Base-by-base conservation (phyloP, 257 asterid genomes). In the Fraxinus excelsior region DNA sequence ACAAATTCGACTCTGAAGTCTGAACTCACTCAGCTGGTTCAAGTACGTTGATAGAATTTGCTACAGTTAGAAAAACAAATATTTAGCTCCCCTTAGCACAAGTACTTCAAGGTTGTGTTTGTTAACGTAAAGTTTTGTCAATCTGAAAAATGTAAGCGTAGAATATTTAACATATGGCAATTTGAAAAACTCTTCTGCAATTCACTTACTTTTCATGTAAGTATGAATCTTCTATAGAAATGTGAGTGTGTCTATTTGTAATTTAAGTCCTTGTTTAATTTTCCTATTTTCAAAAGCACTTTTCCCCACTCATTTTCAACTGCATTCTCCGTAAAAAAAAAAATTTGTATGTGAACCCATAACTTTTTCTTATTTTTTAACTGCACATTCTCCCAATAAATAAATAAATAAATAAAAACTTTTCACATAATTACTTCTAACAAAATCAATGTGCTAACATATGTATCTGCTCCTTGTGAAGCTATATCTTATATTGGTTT, bases 1-100 rank as follows among this genome's bases (percentile, higher is more conserved):
- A 84, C 97, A 60, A 93, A 90, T 85, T 73, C 93, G 79, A 80
- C 87, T 84, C 86, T 96, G 85, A 96, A 93, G 88, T 77, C 88
- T 80, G 99, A 96, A 90, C 84, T 87, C 83, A 80, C 94, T 42
- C 92, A 85, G 74, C 91, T 96, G 74, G 98, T 93, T 85, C 95
- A 90, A 80, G 99, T 96, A 93, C 68, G 89, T 83, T 29, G 73
- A 64, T 82, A 78, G 72, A 66, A 75, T 77, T 83, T 80, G 13
- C 42, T 77, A 65, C 19, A 60, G 75, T 56, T 69, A 18, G 71
- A 77, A 40, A 40, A 28, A 76, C 70, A 64, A 31, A 80, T 10
- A 71, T 72, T 70, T 82, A 67, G 74, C 73, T 56, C 79, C 67
- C 68, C 7, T 23, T 60, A 60, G 53, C 85, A 75, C 53, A 67